These are phyloP conservation scores for Lipomyces orientalis DNA, from an alignment of 805 yeast genomes.

Conservation along the genomic window DNA sequence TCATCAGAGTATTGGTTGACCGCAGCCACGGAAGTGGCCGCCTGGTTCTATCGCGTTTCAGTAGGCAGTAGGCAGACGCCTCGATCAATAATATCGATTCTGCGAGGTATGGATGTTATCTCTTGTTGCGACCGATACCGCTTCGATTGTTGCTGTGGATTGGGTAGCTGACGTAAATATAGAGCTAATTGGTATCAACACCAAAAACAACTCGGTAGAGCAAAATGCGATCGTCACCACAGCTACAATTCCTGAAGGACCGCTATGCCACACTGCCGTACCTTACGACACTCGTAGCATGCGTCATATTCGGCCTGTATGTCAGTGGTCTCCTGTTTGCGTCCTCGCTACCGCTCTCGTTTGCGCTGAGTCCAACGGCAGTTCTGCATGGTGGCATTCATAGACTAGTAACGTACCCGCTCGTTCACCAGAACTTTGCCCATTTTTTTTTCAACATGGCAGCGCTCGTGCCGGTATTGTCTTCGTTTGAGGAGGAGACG, in stretches of 20 bases:
- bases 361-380: constrained; percentile 21
- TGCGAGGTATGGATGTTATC: background rate
- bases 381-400: constrained; percentile 31
- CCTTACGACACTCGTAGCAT: constrained; percentile 19
- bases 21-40: background rate
- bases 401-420: constrained; percentile 35
- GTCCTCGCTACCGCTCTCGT: constrained; percentile 7
- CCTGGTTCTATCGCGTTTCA: background rate
- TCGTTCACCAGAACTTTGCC: constrained; percentile 32
- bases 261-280: constrained; percentile 30
- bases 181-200: background rate
- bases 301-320: constrained; percentile 11
- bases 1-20: background rate
- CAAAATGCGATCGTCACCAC: constrained; percentile 16
- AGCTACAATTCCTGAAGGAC: constrained; percentile 24
- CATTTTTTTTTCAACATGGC: constrained; percentile 34
- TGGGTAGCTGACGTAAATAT: background rate
- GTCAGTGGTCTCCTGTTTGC: constrained; percentile 3
- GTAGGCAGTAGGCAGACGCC: background rate
- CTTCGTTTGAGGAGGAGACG: constrained; percentile 36
- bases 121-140: background rate
- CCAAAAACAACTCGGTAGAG: background rate
- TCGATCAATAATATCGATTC: background rate
- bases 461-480: constrained; percentile 34
- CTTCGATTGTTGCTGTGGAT: background rate